Percentiles rank a stretch among this genome's conserved stretches.
Conservation (phyloP, 108 stramenopile genomes). For the Skeletonema potamos region DNA sequence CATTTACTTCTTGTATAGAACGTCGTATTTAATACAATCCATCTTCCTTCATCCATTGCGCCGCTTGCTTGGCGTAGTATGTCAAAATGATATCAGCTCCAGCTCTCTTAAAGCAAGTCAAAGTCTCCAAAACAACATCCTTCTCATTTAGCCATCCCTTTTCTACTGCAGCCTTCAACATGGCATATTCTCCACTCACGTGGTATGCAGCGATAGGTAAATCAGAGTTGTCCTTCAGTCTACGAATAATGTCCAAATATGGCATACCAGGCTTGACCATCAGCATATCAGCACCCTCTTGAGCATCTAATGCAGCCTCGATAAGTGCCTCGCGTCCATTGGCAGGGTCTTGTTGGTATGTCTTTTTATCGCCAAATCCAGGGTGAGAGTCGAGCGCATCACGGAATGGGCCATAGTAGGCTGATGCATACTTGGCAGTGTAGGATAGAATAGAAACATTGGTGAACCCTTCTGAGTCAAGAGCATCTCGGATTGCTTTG, state of each 20-base stretch:
- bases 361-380: conserved; percentile 97
- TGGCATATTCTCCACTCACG: conserved; percentile 99
- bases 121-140: conserved; percentile 92
- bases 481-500: conserved; percentile 95
- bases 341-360: conserved; percentile 99
- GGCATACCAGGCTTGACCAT: conserved; percentile 99
- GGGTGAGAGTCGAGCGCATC: conserved; percentile 97
- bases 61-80: conserved; percentile 98
- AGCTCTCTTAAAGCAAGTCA: conserved; percentile 98
- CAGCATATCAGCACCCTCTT: conserved; percentile 98
- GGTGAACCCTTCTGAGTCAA: conserved; percentile 98
- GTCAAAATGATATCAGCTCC: conserved; percentile 98
- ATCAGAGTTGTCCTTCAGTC: conserved; percentile 82
- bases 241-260: conserved; percentile 97
- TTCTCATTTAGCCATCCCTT: conserved; percentile 96
- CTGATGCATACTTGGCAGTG: conserved; percentile 98
- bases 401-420: conserved; percentile 99
- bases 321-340: conserved; percentile 95
- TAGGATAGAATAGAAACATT: conserved; percentile 98
- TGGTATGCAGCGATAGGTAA: conserved; percentile 99
- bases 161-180: conserved; percentile 98
- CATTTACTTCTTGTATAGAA: not conserved
- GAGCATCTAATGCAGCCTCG: conserved; percentile 94
- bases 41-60: conserved; percentile 91
- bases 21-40: conserved; percentile 58